Evolutionary conservation across 2,329 filamentous ascomycete species (phyloP).

Genomic region (Zymoseptoria pseudotritici): DNA sequence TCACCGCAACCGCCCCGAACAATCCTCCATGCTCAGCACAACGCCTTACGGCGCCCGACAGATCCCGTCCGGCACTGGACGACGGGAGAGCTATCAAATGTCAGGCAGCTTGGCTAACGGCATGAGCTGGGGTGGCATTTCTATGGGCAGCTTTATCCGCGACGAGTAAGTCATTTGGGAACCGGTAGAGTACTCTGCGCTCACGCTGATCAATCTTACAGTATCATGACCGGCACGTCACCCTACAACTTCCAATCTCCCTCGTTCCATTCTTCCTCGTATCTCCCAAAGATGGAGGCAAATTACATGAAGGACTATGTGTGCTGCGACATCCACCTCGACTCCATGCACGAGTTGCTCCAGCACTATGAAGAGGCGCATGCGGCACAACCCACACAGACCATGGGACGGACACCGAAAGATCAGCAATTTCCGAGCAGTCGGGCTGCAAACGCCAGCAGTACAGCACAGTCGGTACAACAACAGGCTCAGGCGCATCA

Average conservation of each 20-base stretch:
- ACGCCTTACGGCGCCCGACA: constrained; percentile 53
- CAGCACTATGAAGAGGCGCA: constrained; percentile 97
- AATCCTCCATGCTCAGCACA: constrained; percentile 42
- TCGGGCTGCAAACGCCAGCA: constrained; percentile 27
- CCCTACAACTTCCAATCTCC: constrained; percentile 81
- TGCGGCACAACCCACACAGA: constrained; percentile 50
- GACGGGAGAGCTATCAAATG: constrained; percentile 48
- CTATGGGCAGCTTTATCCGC: constrained; percentile 91
- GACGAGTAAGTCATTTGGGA: constrained; percentile 74
- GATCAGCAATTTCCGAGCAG: constrained; percentile 31
- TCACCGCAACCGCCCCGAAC: constrained; percentile 45
- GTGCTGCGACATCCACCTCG: constrained; percentile 83
- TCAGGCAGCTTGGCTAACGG: constrained; percentile 60
- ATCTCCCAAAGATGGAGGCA: constrained; percentile 52
- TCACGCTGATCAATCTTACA: constrained; percentile 46
- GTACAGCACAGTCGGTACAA: constrained; percentile 29
- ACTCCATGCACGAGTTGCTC: constrained; percentile 86
- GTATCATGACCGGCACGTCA: constrained; percentile 94
- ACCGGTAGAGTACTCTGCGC: neutral
- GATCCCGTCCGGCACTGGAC: constrained; percentile 52
- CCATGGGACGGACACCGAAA: constrained; percentile 33
- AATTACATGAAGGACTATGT: constrained; percentile 97
- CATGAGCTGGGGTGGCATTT: constrained; percentile 96
- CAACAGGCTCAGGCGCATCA: constrained; percentile 26
- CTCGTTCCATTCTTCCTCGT: constrained; percentile 60